Conservation (phyloP, 257 asterid genomes). For the Scutellaria minor region DNA sequence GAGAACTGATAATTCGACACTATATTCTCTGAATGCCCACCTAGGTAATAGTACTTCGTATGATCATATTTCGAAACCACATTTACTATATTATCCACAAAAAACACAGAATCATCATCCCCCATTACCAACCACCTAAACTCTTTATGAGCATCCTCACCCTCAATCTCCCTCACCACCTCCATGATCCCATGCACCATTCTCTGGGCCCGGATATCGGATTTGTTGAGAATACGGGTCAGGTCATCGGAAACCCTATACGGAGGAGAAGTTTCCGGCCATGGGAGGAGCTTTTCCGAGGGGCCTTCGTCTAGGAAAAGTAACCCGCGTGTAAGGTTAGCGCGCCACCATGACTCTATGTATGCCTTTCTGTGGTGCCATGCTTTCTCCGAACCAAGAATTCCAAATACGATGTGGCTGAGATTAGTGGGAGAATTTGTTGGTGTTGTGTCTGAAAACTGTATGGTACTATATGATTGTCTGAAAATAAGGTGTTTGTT, state of each 20-base stretch:
- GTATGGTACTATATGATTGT: background rate
- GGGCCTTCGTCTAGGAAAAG: slow-evolving; percentile 59
- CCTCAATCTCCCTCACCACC: slow-evolving; percentile 45
- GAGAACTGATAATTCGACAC: slow-evolving; percentile 54
- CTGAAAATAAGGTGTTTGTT: slow-evolving; percentile 31
- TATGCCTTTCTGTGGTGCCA: slow-evolving; percentile 54
- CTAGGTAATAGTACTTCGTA: slow-evolving; percentile 50
- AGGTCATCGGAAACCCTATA: slow-evolving; percentile 52
- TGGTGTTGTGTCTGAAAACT: slow-evolving; percentile 25
- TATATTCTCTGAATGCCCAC: slow-evolving; percentile 56
- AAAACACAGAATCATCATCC: slow-evolving; percentile 75
- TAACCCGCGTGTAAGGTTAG: slow-evolving; percentile 54
- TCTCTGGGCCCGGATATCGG: slow-evolving; percentile 35
- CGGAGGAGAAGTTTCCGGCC: slow-evolving; percentile 66
- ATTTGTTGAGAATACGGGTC: slow-evolving; percentile 32
- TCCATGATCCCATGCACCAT: slow-evolving; percentile 68
- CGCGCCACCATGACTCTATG: slow-evolving; percentile 79
- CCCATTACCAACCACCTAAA: slow-evolving; percentile 71
- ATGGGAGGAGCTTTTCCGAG: slow-evolving; percentile 45
- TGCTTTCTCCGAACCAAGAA: slow-evolving; percentile 57
- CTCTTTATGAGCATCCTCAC: background rate
- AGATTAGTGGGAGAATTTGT: slow-evolving; percentile 36
- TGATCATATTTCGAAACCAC: slow-evolving; percentile 55
- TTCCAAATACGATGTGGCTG: slow-evolving; percentile 58
- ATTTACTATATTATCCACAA: slow-evolving; percentile 61